Percentiles rank a stretch among this genome's conserved stretches.
phyloP scores from a whole-genome alignment of 164 flowering plant species.

The Platanus orientalis region DNA sequence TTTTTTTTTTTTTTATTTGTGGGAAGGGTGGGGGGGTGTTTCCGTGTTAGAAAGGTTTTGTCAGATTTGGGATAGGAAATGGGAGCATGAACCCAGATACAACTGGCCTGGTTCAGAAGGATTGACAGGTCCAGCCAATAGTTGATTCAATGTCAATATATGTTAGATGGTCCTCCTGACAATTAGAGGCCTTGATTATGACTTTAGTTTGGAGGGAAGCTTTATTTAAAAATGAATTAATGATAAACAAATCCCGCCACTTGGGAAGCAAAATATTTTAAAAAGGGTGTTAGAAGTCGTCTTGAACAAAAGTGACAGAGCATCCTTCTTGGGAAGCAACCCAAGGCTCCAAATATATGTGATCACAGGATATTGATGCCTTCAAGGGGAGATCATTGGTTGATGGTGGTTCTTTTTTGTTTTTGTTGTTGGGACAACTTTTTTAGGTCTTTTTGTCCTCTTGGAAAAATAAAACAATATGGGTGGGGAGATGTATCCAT shows the following conservation, averaged over 20 bases:
- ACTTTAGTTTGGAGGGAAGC: too few relatives aligned
- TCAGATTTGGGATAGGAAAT: too few relatives aligned
- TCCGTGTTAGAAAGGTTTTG: too few relatives aligned
- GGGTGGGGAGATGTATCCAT: conserved; percentile 14
- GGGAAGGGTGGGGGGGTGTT: too few relatives aligned
- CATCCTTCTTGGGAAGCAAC: conserved; percentile 36
- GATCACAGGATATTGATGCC: conserved; percentile 18
- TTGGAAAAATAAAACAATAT: neutral
- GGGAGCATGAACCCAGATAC: too few relatives aligned
- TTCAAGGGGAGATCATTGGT: conserved; percentile 7
- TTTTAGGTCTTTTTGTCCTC: neutral
- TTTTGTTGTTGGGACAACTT: neutral
- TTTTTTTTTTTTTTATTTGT: too few relatives aligned
- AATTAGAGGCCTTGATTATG: too few relatives aligned
- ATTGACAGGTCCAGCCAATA: too few relatives aligned
- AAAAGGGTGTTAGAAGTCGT: conserved; percentile 4
- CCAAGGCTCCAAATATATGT: conserved; percentile 25
- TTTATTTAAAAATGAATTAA: neutral
- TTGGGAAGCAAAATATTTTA: conserved; percentile 15
- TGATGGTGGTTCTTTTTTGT: neutral
- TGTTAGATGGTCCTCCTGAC: too few relatives aligned
- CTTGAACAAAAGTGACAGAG: conserved; percentile 12
- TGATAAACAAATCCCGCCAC: conserved; percentile 18
- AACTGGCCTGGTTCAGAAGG: too few relatives aligned
- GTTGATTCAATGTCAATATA: too few relatives aligned